Conservation (phyloP, 441 rosid genomes). For the Syzygium malaccense region DNA sequence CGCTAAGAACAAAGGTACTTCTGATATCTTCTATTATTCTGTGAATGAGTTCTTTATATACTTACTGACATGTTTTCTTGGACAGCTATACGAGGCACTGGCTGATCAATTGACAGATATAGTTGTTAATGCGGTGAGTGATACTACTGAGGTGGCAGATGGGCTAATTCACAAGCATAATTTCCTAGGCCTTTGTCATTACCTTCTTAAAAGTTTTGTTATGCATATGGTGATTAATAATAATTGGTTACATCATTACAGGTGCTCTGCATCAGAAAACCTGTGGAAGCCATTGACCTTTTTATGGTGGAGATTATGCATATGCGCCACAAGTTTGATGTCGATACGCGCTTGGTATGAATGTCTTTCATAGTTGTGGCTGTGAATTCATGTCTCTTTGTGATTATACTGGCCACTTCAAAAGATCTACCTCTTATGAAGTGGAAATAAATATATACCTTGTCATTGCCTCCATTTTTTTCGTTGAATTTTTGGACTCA, state of each 20-base stretch:
- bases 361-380: neutral
- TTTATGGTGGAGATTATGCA: slow-evolving; percentile 99
- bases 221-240: neutral
- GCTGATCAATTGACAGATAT: slow-evolving; percentile 91
- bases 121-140: slow-evolving; percentile 73
- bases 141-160: neutral
- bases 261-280: slow-evolving; percentile 86
- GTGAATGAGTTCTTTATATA: neutral
- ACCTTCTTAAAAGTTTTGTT: neutral
- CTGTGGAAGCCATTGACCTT: slow-evolving; percentile 80
- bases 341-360: slow-evolving; percentile 78
- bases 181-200: neutral
- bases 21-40: neutral
- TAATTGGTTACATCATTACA: slow-evolving; percentile 16
- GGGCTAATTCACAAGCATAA: neutral
- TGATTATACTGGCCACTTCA: neutral
- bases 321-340: slow-evolving; percentile 97
- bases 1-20: slow-evolving; percentile 77
- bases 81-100: slow-evolving; percentile 76
- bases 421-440: neutral
- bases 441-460: neutral
- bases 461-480: neutral
- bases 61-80: slow-evolving; percentile 5
- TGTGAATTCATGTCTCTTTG: neutral
- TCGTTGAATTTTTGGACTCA: neutral